Evolutionary conservation across 345 rosid species (phyloP).

Genomic region (Clausena lansium): DNA sequence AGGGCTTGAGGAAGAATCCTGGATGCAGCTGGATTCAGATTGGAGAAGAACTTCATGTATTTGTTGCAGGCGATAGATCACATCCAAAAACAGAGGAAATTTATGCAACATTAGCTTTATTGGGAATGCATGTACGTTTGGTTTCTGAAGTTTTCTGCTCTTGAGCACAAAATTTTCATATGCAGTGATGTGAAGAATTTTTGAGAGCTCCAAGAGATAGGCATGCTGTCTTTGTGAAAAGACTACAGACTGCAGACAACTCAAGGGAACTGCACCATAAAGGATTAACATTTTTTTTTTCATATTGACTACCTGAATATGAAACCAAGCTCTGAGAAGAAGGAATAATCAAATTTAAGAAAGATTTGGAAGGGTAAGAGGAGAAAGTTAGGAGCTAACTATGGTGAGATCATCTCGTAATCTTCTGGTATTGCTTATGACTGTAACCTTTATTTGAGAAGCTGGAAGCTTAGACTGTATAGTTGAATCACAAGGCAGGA

Average conservation of each 20-base stretch:
- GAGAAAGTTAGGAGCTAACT: neutral
- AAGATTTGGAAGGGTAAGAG: neutral
- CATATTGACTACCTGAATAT: neutral
- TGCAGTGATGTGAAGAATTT: neutral
- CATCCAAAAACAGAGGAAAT: conserved; percentile 33
- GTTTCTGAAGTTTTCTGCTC: conserved; percentile 2
- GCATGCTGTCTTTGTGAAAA: neutral
- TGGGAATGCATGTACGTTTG: conserved; percentile 24
- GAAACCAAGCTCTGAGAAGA: neutral
- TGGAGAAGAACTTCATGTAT: conserved; percentile 40
- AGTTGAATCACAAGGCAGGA: neutral
- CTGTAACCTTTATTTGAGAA: neutral
- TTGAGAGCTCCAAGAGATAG: neutral
- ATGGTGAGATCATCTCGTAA: neutral
- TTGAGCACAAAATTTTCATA: neutral
- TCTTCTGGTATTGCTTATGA: too few species aligned
- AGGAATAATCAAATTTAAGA: neutral
- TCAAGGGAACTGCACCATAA: neutral
- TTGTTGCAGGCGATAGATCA: conserved; percentile 48
- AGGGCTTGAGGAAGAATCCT: conserved; percentile 49
- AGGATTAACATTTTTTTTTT: neutral
- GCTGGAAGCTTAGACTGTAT: neutral
- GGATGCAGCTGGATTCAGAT: conserved; percentile 65
- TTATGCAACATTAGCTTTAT: conserved; percentile 32
- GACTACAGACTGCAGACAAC: neutral